Percentiles rank a stretch among this genome's conserved stretches.
These are phyloP conservation scores for Lepidopterella palustris DNA, from an alignment of 495 filamentous ascomycete genomes.

Conservation along the genomic window DNA sequence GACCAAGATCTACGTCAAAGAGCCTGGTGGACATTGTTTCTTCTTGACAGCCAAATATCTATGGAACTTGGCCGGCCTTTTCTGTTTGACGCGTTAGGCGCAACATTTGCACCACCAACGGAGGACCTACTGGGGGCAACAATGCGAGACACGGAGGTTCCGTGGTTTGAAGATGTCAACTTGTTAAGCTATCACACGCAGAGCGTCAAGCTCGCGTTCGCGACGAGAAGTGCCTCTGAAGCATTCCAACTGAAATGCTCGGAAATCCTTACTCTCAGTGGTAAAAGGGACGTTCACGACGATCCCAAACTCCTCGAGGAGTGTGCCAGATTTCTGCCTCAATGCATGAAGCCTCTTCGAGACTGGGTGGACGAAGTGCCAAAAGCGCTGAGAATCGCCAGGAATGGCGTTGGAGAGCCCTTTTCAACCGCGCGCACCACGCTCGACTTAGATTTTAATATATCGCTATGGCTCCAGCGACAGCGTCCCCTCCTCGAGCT, in stretches of 20 bases:
- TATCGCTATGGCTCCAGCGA: conserved; percentile 42
- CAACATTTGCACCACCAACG: conserved; percentile 38
- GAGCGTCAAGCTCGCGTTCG: conserved; percentile 37
- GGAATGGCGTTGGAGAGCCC: conserved; percentile 34
- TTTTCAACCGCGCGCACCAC: conserved; percentile 40
- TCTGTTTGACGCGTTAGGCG: conserved; percentile 30
- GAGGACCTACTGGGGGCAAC: not conserved
- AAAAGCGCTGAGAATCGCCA: conserved; percentile 34
- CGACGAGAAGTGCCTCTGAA: conserved; percentile 36
- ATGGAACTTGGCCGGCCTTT: conserved; percentile 51
- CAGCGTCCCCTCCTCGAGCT: conserved; percentile 49
- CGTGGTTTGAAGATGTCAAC: conserved; percentile 27
- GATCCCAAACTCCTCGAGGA: conserved; percentile 18
- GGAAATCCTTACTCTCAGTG: conserved; percentile 10
- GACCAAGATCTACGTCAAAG: conserved; percentile 43
- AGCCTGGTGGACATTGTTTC: conserved; percentile 49
- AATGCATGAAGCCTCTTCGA: conserved; percentile 25
- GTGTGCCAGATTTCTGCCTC: conserved; percentile 32
- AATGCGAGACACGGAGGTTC: conserved; percentile 2
- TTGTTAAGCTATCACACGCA: conserved; percentile 37
- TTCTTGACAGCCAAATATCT: conserved; percentile 42
- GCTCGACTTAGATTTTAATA: conserved; percentile 39
- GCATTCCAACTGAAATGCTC: conserved; percentile 35
- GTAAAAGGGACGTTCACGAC: conserved; percentile 26
- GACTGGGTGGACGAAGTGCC: conserved; percentile 41